Base-by-base conservation (phyloP, 1,284 basidiomycete species). In the Leccinum holopus region DNA sequence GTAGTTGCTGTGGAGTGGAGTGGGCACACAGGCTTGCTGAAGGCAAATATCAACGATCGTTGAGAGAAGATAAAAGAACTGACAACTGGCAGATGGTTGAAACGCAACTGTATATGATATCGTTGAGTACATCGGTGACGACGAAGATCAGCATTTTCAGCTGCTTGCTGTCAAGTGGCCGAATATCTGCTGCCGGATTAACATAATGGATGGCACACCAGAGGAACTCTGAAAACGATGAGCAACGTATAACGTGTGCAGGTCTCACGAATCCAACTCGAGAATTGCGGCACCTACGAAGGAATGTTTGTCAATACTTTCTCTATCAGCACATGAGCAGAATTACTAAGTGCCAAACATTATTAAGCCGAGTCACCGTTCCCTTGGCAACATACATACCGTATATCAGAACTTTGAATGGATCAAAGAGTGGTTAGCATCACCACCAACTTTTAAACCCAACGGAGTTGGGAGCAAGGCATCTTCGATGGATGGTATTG, bases 381-480 rank as follows among this genome's bases (percentile, higher is more conserved):
- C 12, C 65, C 67, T 12, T 67, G 37, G 37, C 14, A 16, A 39
- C 14, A 39, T 16, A 9, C 7, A 8, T 39, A 14, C 35, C 6
- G 5, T 37, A 37, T 37, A 37, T 14, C 35, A 37, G 12, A 37
- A 37, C 35, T 7, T 37, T 37, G 35, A 37, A 37, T 37, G 12
- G 12, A 8, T 8, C 1, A 37, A 37, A 37, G 14, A 39, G 37
- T 39, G 14, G 37, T 3, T 39, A 8, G 28, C 37, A 30, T 70
- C 66, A 3, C 67, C 67, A 35, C 67, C 66, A 58, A 73, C 35
- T 37, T 12, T 37, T 37, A 12, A 37, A 33, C 32, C 14, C 73
- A 75, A 14, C 68, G 62, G n/a, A 73, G 58, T 5, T 33, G 67
- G 65, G 21, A 68, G 63, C n/a, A 69, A 57, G n/a, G 58, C 35